Conservation (phyloP, 352 stramenopile species). For the Globisporangium lucens region DNA sequence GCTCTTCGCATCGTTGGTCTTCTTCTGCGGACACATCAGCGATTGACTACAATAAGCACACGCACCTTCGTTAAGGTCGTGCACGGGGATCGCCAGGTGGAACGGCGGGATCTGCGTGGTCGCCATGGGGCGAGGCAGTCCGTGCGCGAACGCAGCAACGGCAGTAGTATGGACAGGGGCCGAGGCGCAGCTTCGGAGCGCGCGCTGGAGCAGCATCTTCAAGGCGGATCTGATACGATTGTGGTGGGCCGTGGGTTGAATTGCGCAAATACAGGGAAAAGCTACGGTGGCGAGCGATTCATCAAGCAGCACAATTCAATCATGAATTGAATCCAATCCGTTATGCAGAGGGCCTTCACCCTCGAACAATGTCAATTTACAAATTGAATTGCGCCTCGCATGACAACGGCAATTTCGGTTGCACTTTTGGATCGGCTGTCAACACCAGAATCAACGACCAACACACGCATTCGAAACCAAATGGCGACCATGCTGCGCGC, state of each 20-base stretch:
- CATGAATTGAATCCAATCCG: no score
- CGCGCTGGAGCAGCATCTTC: slow-evolving; percentile 12
- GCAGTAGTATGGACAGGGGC: no score
- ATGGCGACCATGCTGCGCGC: slow-evolving; percentile 4
- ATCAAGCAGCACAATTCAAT: no score
- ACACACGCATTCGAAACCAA: background rate
- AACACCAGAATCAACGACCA: background rate
- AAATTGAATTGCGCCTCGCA: background rate
- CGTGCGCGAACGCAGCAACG: no score
- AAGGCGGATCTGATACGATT: background rate
- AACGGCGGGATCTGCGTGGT: slow-evolving; percentile 61
- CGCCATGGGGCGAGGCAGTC: slow-evolving; percentile 3
- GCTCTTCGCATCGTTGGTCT: background rate
- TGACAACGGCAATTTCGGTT: background rate
- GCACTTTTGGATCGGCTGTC: background rate
- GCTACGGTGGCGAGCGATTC: no score
- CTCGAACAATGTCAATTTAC: no score
- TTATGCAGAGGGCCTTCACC: no score
- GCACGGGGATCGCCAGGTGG: slow-evolving; percentile 94
- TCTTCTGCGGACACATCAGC: background rate
- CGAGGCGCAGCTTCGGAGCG: slow-evolving; percentile 1
- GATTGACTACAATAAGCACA: background rate
- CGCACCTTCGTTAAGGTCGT: slow-evolving; percentile 83
- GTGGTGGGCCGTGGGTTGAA: background rate
- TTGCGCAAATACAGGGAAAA: no score